Percentiles rank a stretch among this genome's conserved stretches.
phyloP scores from a whole-genome alignment of 257 asterid species.

The Capsicum pubescens region DNA sequence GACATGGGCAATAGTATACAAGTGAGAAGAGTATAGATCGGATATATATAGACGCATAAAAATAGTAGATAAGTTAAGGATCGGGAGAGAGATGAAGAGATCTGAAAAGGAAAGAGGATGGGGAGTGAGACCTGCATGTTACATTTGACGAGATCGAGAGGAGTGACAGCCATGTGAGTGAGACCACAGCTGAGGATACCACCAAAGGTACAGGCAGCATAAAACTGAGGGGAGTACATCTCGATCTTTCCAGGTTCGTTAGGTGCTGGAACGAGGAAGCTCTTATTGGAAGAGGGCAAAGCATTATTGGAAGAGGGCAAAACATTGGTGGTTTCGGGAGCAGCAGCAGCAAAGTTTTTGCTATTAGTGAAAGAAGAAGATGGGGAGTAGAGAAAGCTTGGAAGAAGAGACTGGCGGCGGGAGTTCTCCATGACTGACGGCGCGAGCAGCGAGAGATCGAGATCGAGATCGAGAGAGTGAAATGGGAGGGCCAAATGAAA shows the following conservation, averaged over 20 bases:
- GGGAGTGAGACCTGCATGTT: slow-evolving; percentile 72
- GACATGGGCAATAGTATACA: neutral
- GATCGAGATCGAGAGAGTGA: too few relatives aligned
- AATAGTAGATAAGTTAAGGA: neutral
- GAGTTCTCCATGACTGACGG: slow-evolving; percentile 36
- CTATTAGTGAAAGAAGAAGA: slow-evolving; percentile 44
- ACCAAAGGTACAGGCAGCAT: slow-evolving; percentile 86
- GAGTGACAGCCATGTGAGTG: slow-evolving; percentile 93
- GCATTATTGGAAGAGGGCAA: slow-evolving; percentile 33
- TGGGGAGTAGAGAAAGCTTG: slow-evolving; percentile 62
- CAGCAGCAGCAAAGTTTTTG: slow-evolving; percentile 36
- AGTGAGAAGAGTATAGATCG: neutral
- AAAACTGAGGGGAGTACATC: slow-evolving; percentile 78
- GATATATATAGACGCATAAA: neutral
- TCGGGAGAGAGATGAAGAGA: slow-evolving; percentile 6
- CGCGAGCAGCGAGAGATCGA: neutral
- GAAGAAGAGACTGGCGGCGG: slow-evolving; percentile 73
- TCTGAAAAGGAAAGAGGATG: slow-evolving; percentile 9
- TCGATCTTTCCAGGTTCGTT: slow-evolving; percentile 76
- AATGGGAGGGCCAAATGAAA: neutral
- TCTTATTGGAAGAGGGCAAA: slow-evolving; percentile 33
- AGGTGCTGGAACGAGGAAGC: slow-evolving; percentile 72
- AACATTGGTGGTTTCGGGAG: slow-evolving; percentile 35
- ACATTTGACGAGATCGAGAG: slow-evolving; percentile 97
- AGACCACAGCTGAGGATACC: slow-evolving; percentile 96